These are phyloP conservation scores for Macrocybe gigantea DNA, from an alignment of 768 basidiomycete genomes.

Conservation along the genomic window DNA sequence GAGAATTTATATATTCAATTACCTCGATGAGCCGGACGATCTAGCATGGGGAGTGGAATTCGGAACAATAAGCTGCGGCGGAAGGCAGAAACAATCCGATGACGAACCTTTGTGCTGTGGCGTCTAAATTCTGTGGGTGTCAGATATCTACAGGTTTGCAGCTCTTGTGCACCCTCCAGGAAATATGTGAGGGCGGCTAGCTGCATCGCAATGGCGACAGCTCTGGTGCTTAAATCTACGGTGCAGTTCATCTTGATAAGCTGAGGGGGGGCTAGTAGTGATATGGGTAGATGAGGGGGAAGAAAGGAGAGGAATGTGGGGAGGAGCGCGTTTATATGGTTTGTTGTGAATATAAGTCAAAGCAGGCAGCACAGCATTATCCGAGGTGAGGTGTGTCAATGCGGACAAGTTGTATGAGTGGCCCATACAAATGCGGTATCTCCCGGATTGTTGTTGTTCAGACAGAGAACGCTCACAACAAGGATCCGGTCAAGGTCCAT, in stretches of 20 bases:
- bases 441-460: conserved; percentile 25
- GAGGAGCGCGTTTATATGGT: conserved; percentile 7
- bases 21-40: conserved; percentile 49
- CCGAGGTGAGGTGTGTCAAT: conserved; percentile 11
- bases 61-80: conserved; percentile 3
- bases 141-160: conserved; percentile 18
- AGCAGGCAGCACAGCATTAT: conserved; percentile 4
- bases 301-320: conserved; percentile 1
- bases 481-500: background rate
- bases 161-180: conserved; percentile 22
- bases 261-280: conserved; percentile 2
- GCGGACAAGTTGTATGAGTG: conserved; percentile 7
- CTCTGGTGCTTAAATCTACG: conserved; percentile 18
- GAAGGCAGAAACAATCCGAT: conserved; percentile 3
- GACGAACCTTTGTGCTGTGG: conserved; percentile 26
- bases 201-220: conserved; percentile 21
- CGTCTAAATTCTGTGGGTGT: conserved; percentile 17
- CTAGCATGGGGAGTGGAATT: conserved; percentile 17
- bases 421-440: conserved; percentile 20
- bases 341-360: conserved; percentile 6
- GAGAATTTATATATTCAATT: conserved; percentile 11
- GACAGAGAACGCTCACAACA: conserved; percentile 8
- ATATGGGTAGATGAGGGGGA: conserved; percentile 5
- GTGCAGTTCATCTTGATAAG: background rate
- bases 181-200: conserved; percentile 24